A percentile compares a stretch with the other conserved stretches of the same genome.
Conservation (phyloP, 2,329 filamentous ascomycete species). For the Stenocarpella maydis region DNA sequence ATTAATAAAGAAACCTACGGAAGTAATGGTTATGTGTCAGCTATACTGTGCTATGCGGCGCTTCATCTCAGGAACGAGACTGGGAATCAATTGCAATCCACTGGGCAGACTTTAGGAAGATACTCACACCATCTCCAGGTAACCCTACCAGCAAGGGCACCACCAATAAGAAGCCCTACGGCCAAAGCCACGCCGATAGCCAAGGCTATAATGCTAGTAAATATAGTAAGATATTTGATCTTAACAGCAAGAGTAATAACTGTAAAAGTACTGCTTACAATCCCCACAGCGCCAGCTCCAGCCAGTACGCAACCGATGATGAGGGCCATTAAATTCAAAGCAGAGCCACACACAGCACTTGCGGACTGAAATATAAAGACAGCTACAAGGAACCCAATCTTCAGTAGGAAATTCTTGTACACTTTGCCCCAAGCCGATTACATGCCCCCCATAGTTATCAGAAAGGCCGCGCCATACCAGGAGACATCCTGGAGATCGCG, state of each 20-base stretch:
- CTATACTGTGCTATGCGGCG: too few relatives aligned
- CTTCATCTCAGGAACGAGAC: too few relatives aligned
- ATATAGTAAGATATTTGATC: too few relatives aligned
- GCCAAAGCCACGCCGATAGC: slow-evolving; percentile 34
- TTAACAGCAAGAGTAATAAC: too few relatives aligned
- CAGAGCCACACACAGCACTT: slow-evolving; percentile 36
- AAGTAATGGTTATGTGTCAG: too few relatives aligned
- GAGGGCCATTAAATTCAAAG: slow-evolving; percentile 48
- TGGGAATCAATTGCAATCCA: too few relatives aligned
- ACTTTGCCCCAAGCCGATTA: neutral
- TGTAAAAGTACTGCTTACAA: slow-evolving; percentile 48
- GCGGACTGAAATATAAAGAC: neutral
- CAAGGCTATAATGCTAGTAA: slow-evolving; percentile 26
- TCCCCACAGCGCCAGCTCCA: slow-evolving; percentile 56
- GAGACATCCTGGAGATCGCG: neutral
- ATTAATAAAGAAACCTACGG: too few relatives aligned
- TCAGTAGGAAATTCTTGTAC: neutral
- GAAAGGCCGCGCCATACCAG: neutral
- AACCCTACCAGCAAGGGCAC: slow-evolving; percentile 39
- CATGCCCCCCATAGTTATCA: neutral
- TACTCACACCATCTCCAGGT: slow-evolving; percentile 41
- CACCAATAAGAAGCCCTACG: slow-evolving; percentile 40
- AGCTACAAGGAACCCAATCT: neutral
- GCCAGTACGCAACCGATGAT: slow-evolving; percentile 61
- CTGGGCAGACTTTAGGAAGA: too few relatives aligned